These are phyloP conservation scores for Micractinium conductrix DNA, from an alignment of 139 green algal genomes.

Conservation along the genomic window DNA sequence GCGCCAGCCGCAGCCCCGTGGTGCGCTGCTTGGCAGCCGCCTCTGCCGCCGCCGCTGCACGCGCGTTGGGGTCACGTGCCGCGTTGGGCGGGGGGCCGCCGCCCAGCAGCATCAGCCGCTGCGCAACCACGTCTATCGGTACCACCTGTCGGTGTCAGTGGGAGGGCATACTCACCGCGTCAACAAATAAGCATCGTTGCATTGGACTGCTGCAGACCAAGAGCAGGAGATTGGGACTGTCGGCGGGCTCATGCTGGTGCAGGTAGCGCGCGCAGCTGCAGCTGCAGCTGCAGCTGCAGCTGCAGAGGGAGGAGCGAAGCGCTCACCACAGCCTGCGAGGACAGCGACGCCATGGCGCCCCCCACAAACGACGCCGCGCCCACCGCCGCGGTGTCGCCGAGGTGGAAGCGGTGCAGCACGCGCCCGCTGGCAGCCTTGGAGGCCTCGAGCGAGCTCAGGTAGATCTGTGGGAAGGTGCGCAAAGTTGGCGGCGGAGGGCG, in stretches of 20 bases:
- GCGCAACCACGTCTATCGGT: slow-evolving; percentile 87
- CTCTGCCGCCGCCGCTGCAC: slow-evolving; percentile 1
- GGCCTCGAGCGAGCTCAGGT: slow-evolving; percentile 79
- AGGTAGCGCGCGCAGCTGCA: too few relatives aligned
- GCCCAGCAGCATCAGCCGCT: neutral
- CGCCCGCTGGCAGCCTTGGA: slow-evolving; percentile 56
- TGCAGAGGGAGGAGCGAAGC: too few relatives aligned
- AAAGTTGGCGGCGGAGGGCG: neutral
- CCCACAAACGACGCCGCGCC: slow-evolving; percentile 73
- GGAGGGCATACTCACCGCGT: too few relatives aligned
- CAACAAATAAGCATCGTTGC: too few relatives aligned
- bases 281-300: too few relatives aligned
- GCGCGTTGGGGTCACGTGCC: neutral
- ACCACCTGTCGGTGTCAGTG: too few relatives aligned
- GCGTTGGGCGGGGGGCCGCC: neutral
- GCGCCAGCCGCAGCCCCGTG: slow-evolving; percentile 71
- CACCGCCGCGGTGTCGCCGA: slow-evolving; percentile 55
- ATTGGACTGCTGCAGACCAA: too few relatives aligned
- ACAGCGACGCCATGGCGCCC: slow-evolving; percentile 71
- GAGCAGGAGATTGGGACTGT: too few relatives aligned
- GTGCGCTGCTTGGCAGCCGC: slow-evolving; percentile 5
- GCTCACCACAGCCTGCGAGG: slow-evolving; percentile 83
- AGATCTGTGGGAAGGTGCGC: slow-evolving; percentile 58
- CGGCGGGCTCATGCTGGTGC: too few relatives aligned
- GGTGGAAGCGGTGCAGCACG: slow-evolving; percentile 38